These are phyloP conservation scores for Heimioporus sp. DNA, from an alignment of 768 basidiomycete genomes.

Conservation along the genomic window DNA sequence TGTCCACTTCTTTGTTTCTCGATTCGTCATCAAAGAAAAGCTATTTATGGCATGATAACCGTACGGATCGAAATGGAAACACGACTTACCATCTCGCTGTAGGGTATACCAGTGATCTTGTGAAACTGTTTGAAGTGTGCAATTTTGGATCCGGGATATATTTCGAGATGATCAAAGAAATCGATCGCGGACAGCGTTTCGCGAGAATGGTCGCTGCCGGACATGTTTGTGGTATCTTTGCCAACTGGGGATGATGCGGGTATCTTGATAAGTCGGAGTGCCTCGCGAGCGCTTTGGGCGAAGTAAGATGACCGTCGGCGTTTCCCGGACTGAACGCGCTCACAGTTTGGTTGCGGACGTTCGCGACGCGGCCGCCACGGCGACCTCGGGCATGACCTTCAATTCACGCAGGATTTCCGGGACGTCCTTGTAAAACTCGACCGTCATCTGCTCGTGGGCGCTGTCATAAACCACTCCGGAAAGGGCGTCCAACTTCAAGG, in stretches of 20 bases:
- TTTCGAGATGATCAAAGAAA: conserved; percentile 70
- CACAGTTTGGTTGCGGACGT: conserved; percentile 70
- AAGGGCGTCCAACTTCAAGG: conserved; percentile 45
- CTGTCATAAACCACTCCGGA: conserved; percentile 27
- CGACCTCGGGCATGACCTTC: conserved; percentile 41
- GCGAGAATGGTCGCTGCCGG: conserved; percentile 8
- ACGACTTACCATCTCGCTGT: conserved; percentile 68
- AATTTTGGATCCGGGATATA: conserved; percentile 81
- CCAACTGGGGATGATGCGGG: conserved; percentile 37
- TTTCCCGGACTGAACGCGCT: conserved; percentile 18
- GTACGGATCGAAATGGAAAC: background rate
- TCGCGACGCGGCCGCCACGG: conserved; percentile 73
- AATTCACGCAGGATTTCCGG: conserved; percentile 66
- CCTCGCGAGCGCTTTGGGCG: conserved; percentile 63
- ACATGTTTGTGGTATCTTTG: conserved; percentile 16
- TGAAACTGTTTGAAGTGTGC: conserved; percentile 77
- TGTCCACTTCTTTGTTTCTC: conserved; percentile 49
- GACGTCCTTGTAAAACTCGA: conserved; percentile 78
- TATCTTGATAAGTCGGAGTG: conserved; percentile 61
- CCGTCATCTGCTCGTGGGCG: conserved; percentile 22
- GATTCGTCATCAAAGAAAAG: conserved; percentile 73
- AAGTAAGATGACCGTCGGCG: background rate
- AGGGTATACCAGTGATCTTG: conserved; percentile 70
- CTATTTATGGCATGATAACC: conserved; percentile 25
- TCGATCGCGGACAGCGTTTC: conserved; percentile 47